Conservation (phyloP, 345 rosid species). For the Rubroshorea leprosula region DNA sequence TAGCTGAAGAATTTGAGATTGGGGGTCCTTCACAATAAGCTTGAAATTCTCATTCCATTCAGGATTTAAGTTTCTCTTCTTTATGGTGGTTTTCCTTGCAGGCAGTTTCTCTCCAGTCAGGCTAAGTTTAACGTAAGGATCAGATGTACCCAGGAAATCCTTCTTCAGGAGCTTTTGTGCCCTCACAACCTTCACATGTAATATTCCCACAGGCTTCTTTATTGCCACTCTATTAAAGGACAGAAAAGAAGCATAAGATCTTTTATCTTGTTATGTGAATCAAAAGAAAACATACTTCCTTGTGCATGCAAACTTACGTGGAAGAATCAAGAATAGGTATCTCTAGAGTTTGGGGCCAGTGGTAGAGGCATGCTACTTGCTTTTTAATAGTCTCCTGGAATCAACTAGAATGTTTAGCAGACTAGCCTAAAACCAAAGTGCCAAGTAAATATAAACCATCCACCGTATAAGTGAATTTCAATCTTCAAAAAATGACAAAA, state of each 20-base stretch:
- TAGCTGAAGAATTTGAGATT: constrained; percentile 53
- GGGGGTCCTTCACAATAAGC: constrained; percentile 58
- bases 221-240: constrained; percentile 33
- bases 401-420: constrained; percentile 5
- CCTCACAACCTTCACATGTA: constrained; percentile 59
- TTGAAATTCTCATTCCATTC: constrained; percentile 79
- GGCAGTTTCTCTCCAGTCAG: constrained; percentile 59
- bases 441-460: not conserved
- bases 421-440: too few species aligned
- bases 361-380: constrained; percentile 41
- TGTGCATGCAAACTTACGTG: constrained; percentile 29
- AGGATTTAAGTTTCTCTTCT: constrained; percentile 71
- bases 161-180: constrained; percentile 57
- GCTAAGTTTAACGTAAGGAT: constrained; percentile 64
- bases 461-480: not conserved
- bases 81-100: constrained; percentile 62
- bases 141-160: constrained; percentile 64
- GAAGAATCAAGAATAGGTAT: constrained; percentile 42
- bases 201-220: constrained; percentile 78
- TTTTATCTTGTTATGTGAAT: not conserved
- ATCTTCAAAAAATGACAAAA: too few species aligned
- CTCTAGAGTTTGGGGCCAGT: constrained; percentile 47
- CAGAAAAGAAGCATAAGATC: not conserved
- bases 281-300: not conserved
- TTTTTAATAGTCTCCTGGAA: constrained; percentile 37